Percentiles rank a stretch among this genome's conserved stretches.
These are phyloP conservation scores for Ogataea parapolymorpha DNA, from an alignment of 805 yeast species.

Conservation along the genomic window DNA sequence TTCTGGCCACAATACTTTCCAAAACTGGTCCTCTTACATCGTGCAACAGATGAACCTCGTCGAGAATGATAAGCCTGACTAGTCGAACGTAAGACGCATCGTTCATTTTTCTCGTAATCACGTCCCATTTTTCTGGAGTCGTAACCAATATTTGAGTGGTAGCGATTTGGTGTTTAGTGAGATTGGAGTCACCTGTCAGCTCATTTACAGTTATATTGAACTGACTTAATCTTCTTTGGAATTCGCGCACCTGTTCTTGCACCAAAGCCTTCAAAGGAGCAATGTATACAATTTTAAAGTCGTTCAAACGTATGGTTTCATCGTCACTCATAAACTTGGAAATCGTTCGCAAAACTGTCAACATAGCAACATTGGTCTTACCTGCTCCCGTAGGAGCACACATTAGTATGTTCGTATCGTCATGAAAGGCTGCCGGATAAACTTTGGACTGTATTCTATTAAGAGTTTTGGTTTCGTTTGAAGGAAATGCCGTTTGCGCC, in stretches of 20 bases:
- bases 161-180: conserved; percentile 70
- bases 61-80: conserved; percentile 74
- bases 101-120: conserved; percentile 77
- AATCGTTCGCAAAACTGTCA: conserved; percentile 65
- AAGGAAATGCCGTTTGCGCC: conserved; percentile 76
- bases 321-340: conserved; percentile 46
- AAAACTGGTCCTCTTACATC: conserved; percentile 95
- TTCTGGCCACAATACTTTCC: conserved; percentile 82
- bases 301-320: conserved; percentile 49
- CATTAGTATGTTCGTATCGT: conserved; percentile 69
- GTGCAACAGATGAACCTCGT: conserved; percentile 89
- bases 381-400: conserved; percentile 99
- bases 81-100: conserved; percentile 62
- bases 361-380: conserved; percentile 93
- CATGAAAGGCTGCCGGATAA: conserved; percentile 69
- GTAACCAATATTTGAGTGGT: conserved; percentile 84
- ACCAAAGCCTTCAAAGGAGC: conserved; percentile 95
- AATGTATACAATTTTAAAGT: conserved; percentile 78
- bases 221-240: conserved; percentile 60
- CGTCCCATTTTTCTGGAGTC: conserved; percentile 98
- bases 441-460: conserved; percentile 85
- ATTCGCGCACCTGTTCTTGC: conserved; percentile 90
- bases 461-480: conserved; percentile 58
- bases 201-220: conserved; percentile 76
- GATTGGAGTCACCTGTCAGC: conserved; percentile 83